phyloP scores from a whole-genome alignment of 345 rosid species.

The Arabidopsis suecica region DNA sequence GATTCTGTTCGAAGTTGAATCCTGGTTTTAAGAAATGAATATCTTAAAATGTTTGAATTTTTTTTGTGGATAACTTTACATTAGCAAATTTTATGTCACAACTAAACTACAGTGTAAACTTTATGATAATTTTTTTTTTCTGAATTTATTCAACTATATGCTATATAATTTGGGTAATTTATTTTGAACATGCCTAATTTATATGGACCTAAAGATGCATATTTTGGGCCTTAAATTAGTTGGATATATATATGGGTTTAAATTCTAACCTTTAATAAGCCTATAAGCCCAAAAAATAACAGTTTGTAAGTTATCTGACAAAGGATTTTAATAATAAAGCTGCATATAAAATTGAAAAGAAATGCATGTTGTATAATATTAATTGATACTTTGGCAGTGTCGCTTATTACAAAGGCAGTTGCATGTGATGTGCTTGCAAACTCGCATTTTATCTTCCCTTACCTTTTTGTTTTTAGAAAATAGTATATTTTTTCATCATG shows the following conservation, averaged over 20 bases:
- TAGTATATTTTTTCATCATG: slow-evolving; percentile 4
- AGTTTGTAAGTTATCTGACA: not conserved
- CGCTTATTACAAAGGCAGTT: slow-evolving; percentile 35
- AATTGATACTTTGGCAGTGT: slow-evolving; percentile 35
- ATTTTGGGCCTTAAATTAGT: slow-evolving; percentile 9
- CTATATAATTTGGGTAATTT: not conserved
- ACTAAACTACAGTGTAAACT: too few species aligned
- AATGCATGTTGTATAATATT: slow-evolving; percentile 16
- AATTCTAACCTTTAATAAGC: not conserved
- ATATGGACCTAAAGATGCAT: not conserved
- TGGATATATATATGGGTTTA: not conserved
- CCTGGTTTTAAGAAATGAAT: too few species aligned
- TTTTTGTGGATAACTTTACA: too few species aligned
- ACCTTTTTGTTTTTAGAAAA: not conserved
- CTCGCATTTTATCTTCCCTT: slow-evolving; percentile 11
- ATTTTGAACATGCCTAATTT: not conserved
- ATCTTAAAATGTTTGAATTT: too few species aligned
- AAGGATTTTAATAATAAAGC: too few species aligned
- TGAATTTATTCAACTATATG: not conserved
- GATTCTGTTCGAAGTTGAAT: too few species aligned
- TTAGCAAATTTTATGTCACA: too few species aligned
- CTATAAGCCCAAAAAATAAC: not conserved
- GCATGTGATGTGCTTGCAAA: slow-evolving; percentile 44
- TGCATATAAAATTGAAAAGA: not conserved
- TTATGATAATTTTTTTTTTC: not conserved